phyloP scores from a whole-genome alignment of 208 protist species.

The Leishmania lainsoni region DNA sequence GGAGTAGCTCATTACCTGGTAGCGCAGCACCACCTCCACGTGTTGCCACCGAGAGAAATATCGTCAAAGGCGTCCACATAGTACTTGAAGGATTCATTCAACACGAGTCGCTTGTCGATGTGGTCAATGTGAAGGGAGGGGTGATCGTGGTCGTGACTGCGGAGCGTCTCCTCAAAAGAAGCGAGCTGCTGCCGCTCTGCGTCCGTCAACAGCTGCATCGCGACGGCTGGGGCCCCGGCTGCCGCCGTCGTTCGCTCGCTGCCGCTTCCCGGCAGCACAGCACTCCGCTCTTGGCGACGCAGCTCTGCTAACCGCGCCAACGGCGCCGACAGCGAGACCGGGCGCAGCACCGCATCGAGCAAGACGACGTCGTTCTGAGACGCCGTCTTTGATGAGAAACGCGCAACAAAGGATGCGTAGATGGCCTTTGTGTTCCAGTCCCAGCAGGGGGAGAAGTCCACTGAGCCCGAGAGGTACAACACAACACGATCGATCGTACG shows the following conservation, averaged over 20 bases:
- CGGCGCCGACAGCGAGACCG: constrained; percentile 20
- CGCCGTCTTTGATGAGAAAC: constrained; percentile 39
- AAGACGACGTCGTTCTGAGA: constrained; percentile 60
- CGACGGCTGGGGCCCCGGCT: neutral
- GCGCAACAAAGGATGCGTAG: constrained; percentile 61
- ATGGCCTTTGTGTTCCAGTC: constrained; percentile 87
- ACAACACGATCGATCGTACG: constrained; percentile 42
- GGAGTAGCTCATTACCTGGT: constrained; percentile 79
- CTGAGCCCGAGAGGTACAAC: constrained; percentile 35
- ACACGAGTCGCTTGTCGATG: constrained; percentile 33
- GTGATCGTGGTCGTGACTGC: constrained; percentile 36
- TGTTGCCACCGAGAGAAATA: constrained; percentile 19
- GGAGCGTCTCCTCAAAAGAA: constrained; percentile 19
- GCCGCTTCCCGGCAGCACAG: neutral
- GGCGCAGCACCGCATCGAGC: constrained; percentile 53
- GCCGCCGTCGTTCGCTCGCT: neutral
- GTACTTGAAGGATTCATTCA: constrained; percentile 69
- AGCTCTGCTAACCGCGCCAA: constrained; percentile 19
- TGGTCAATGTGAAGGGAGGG: constrained; percentile 40
- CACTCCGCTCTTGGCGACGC: constrained; percentile 23
- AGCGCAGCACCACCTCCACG: constrained; percentile 60
- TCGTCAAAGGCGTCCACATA: constrained; percentile 50
- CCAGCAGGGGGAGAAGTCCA: constrained; percentile 61
- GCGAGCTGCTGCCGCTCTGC: constrained; percentile 36
- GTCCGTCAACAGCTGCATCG: constrained; percentile 39